Conservation (phyloP, 2,329 filamentous ascomycete genomes). For the Fusarium hainanense region DNA sequence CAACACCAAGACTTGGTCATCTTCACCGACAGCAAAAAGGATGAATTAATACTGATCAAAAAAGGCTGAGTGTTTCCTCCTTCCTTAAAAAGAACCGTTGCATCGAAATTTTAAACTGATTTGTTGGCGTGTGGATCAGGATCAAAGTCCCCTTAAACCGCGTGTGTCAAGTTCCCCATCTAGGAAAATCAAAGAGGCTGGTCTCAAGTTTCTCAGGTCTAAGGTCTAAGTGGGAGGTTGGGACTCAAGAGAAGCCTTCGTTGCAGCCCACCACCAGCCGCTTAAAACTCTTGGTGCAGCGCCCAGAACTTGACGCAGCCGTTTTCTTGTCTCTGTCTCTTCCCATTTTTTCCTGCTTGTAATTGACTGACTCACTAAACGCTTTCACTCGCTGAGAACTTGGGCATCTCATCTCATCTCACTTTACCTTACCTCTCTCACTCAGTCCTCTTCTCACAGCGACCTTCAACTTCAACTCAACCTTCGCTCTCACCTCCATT, state of each 20-base stretch:
- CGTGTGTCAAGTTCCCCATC: conserved; percentile 34
- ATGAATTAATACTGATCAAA: neutral
- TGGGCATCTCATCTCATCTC: conserved; percentile 5
- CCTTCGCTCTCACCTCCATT: conserved; percentile 4
- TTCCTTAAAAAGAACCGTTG: conserved; percentile 9
- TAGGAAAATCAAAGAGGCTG: conserved; percentile 48
- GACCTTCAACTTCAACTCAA: conserved; percentile 15
- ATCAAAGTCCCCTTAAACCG: conserved; percentile 34
- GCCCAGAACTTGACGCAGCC: conserved; percentile 41
- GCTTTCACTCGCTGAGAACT: conserved; percentile 1
- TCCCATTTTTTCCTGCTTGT: conserved; percentile 17
- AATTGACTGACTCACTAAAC: conserved; percentile 11
- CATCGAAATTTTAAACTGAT: conserved; percentile 33
- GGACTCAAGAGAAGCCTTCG: conserved; percentile 44
- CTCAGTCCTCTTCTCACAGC: conserved; percentile 8
- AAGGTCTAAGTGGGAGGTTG: conserved; percentile 51
- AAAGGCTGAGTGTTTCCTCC: conserved; percentile 36
- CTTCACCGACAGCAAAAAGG: conserved; percentile 16
- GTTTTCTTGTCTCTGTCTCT: conserved; percentile 22
- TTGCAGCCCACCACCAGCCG: conserved; percentile 42
- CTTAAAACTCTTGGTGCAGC: conserved; percentile 51
- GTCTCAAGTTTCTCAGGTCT: conserved; percentile 16
- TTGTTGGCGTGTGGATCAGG: conserved; percentile 36
- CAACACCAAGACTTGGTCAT: conserved; percentile 37
- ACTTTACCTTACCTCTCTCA: conserved; percentile 16